These are phyloP conservation scores for Globisporangium uncinulatum DNA, from an alignment of 352 stramenopile species.

Conservation along the genomic window DNA sequence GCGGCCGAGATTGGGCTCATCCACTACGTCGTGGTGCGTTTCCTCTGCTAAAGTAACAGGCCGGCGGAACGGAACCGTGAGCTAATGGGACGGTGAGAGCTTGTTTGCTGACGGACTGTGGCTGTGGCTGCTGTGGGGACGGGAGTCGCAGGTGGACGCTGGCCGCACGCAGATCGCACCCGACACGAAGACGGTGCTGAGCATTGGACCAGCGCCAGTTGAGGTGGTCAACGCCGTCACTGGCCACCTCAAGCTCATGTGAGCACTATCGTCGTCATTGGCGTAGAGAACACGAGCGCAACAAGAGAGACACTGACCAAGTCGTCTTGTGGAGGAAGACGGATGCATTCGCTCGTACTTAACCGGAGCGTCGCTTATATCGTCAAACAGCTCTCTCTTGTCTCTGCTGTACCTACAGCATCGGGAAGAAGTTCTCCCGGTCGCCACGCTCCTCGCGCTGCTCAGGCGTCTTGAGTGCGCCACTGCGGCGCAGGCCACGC, in stretches of 20 bases:
- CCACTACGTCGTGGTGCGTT: slow-evolving; percentile 75
- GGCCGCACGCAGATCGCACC: slow-evolving; percentile 83
- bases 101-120: neutral
- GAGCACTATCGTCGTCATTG: slow-evolving; percentile 3
- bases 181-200: slow-evolving; percentile 79
- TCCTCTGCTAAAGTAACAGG: neutral
- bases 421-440: slow-evolving; percentile 46
- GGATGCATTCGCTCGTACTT: no score
- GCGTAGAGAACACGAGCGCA: neutral
- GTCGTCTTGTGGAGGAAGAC: no score
- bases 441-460: slow-evolving; percentile 22
- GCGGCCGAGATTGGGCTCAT: slow-evolving; percentile 58
- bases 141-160: slow-evolving; percentile 46
- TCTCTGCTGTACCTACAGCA: slow-evolving; percentile 25
- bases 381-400: neutral
- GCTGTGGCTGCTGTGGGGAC: neutral
- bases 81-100: no score
- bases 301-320: neutral
- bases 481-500: slow-evolving; percentile 7
- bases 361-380: neutral
- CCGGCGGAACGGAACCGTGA: neutral
- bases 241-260: slow-evolving; percentile 86
- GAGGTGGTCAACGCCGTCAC: slow-evolving; percentile 67
- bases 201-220: slow-evolving; percentile 69
- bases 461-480: slow-evolving; percentile 30